Percentiles rank a stretch among this genome's conserved stretches.
Conservation (phyloP, 2,329 filamentous ascomycete species). For the Bipolaris oryzae region DNA sequence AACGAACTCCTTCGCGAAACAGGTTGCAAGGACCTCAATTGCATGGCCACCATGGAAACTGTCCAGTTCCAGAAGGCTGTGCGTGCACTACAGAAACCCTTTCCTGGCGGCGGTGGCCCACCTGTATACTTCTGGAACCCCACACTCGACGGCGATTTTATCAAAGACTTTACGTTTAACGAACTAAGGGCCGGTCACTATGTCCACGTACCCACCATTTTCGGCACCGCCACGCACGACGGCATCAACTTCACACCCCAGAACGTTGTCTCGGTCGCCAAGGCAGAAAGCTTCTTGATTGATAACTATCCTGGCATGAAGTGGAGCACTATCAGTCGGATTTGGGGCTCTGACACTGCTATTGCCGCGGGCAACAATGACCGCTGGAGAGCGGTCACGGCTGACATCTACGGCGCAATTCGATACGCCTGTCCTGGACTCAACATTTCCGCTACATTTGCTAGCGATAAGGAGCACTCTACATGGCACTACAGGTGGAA, state of each 20-base stretch:
- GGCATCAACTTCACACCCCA: constrained; percentile 50
- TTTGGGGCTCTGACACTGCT: constrained; percentile 40
- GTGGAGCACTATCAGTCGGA: constrained; percentile 33
- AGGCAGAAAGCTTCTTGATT: constrained; percentile 45
- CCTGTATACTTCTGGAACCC: constrained; percentile 53
- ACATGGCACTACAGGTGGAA: constrained; percentile 59
- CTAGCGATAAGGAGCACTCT: constrained; percentile 31
- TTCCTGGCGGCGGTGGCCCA: constrained; percentile 42
- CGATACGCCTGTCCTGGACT: constrained; percentile 58
- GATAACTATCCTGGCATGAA: constrained; percentile 49
- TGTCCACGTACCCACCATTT: constrained; percentile 50
- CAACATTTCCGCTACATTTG: constrained; percentile 47
- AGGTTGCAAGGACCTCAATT: constrained; percentile 48
- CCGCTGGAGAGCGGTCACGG: constrained; percentile 46
- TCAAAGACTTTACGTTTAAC: constrained; percentile 49
- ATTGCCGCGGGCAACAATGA: constrained; percentile 31
- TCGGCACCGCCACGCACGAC: constrained; percentile 55
- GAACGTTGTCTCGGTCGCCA: constrained; percentile 39
- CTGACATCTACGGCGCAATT: constrained; percentile 55
- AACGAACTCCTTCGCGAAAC: constrained; percentile 43
- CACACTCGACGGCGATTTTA: constrained; percentile 51
- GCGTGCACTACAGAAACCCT: constrained; percentile 43
- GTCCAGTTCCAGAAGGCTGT: constrained; percentile 48
- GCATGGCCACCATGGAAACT: constrained; percentile 47
- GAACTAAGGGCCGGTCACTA: constrained; percentile 47